A percentile compares a stretch with the other conserved stretches of the same genome.
Evolutionary conservation across 441 rosid genomes (phyloP).

Genomic region (Syzygium malaccense): DNA sequence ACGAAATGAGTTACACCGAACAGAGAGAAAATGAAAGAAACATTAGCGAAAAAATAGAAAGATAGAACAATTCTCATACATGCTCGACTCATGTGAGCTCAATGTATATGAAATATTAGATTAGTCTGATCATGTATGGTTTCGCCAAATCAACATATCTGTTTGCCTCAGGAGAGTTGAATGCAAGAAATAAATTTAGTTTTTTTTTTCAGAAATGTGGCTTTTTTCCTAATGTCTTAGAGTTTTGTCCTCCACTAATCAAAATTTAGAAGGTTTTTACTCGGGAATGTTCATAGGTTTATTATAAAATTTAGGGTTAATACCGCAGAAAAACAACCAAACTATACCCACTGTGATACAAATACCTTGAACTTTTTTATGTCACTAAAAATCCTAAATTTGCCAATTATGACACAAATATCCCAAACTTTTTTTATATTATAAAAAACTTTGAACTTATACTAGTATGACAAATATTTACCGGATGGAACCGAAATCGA

Average conservation of each 20-base stretch:
- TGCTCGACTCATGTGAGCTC: background rate
- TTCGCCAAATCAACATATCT: background rate
- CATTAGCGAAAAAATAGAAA: background rate
- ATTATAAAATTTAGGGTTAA: background rate
- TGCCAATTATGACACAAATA: background rate
- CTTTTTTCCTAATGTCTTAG: background rate
- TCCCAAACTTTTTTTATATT: background rate
- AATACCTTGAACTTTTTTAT: background rate
- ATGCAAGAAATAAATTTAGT: background rate
- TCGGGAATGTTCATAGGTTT: background rate
- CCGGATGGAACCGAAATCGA: no score
- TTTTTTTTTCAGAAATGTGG: background rate
- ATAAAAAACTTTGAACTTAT: no score
- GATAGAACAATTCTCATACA: no score
- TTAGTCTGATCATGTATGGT: background rate
- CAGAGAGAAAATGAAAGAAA: background rate
- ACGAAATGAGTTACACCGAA: background rate
- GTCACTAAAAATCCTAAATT: rapidly evolving
- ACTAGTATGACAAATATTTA: background rate
- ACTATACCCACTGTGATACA: background rate
- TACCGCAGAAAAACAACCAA: background rate
- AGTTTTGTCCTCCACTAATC: background rate
- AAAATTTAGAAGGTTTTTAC: background rate
- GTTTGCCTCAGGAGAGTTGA: background rate
- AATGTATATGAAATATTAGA: background rate